A percentile compares a stretch with the other conserved stretches of the same genome.
Conservation (phyloP, 352 stramenopile species). For the Phytophthora sp. region DNA sequence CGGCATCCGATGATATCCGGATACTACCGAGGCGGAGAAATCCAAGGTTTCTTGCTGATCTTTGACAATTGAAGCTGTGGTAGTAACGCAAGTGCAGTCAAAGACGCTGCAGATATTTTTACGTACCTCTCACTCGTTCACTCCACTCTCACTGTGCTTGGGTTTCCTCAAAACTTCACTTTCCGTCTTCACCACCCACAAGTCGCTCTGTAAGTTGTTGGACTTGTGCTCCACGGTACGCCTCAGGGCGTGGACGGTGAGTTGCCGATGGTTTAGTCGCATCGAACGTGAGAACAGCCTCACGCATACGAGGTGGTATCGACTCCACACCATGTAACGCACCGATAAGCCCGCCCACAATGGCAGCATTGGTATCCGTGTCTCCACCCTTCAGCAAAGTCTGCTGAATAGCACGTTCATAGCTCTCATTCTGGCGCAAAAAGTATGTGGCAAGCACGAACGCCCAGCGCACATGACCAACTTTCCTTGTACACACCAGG, state of each 20-base stretch:
- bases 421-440: slow-evolving; percentile 41
- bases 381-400: slow-evolving; percentile 62
- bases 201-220: slow-evolving; percentile 31
- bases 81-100: too few relatives aligned
- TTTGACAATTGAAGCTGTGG: too few relatives aligned
- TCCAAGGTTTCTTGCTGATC: too few relatives aligned
- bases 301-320: slow-evolving; percentile 53
- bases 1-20: too few relatives aligned
- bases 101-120: too few relatives aligned
- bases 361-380: slow-evolving; percentile 68
- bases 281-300: slow-evolving; percentile 50
- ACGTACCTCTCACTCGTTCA: too few relatives aligned
- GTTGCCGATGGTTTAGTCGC: slow-evolving; percentile 25
- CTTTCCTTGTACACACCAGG: slow-evolving; percentile 38
- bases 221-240: slow-evolving; percentile 39
- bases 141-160: too few relatives aligned
- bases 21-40: too few relatives aligned
- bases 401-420: slow-evolving; percentile 50
- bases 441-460: slow-evolving; percentile 60
- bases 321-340: slow-evolving; percentile 48
- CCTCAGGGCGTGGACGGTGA: slow-evolving; percentile 28
- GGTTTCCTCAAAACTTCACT: neutral
- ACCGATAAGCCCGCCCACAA: slow-evolving; percentile 56
- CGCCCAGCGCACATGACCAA: slow-evolving; percentile 57
- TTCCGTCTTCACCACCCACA: slow-evolving; percentile 1